These are phyloP conservation scores for Russula dissimulans DNA, from an alignment of 768 basidiomycete genomes.

Conservation along the genomic window DNA sequence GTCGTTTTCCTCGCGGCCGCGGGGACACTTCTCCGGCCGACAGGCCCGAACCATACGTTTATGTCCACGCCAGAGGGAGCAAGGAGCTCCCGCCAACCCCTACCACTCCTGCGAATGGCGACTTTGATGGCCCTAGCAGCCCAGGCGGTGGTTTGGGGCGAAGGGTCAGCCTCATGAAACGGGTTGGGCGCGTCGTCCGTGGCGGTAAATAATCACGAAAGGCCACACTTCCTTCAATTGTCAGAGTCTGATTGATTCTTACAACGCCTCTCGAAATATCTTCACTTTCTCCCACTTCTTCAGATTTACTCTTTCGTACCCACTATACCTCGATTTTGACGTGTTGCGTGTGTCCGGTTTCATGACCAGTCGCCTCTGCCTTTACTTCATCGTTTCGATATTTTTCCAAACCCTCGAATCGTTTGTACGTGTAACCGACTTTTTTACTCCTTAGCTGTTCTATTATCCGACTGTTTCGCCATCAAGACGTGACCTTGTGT, in stretches of 20 bases:
- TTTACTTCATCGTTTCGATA: neutral
- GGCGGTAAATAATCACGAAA: constrained; percentile 11
- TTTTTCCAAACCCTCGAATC: neutral
- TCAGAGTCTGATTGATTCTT: neutral
- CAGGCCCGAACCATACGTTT: constrained; percentile 49
- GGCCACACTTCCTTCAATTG: neutral
- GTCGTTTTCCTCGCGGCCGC: constrained; percentile 49
- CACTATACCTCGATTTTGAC: constrained; percentile 9
- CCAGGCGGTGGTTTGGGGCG: constrained; percentile 15
- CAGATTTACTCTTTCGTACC: neutral
- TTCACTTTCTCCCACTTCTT: neutral
- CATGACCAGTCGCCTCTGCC: neutral
- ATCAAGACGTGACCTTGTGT: neutral
- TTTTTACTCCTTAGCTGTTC: constrained; percentile 4
- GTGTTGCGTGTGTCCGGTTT: neutral
- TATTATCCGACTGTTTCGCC: neutral
- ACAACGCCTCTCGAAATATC: neutral
- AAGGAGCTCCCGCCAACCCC: constrained; percentile 49
- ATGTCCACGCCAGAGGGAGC: constrained; percentile 46
- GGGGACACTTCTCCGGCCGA: constrained; percentile 27
- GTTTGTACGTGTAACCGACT: constrained; percentile 11
- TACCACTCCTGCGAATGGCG: constrained; percentile 17
- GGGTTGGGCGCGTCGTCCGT: constrained; percentile 16
- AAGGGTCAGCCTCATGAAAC: constrained; percentile 19
- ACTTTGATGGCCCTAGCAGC: constrained; percentile 1